Base-by-base conservation (phyloP, 169 alveolate species). In the Eimeria praecox region DNA sequence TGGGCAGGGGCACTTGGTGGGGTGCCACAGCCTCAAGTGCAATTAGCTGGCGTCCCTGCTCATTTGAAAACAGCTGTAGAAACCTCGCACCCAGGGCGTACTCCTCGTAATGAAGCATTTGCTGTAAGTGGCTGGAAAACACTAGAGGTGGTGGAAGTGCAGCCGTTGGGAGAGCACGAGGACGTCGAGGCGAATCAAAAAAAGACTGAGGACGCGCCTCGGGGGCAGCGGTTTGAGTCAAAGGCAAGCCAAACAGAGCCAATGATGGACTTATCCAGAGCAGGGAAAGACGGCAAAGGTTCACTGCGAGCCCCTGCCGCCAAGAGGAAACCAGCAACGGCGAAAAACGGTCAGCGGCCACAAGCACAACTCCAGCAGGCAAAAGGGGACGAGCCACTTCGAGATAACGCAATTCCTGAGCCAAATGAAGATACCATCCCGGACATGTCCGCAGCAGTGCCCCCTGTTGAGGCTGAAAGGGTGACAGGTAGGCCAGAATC, bases 321-420 rank as follows among this genome's bases (percentile, higher is more conserved):
- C 52, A 62, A 87, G 94, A 62, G 71, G 82, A 87, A 87, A 64
- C 40, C 94, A 87, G 62, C 94, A 87, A 77, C 49, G 40, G 83
- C 42, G 42, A 87, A 62, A 33, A 87, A 87, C 85, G 82, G 44
- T 18, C 44, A 35, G 33, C 56, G 59, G 8, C 42, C 52, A 35
- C 78, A 35, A 24, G 52, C 69, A 38, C 54, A 4, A 22, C 54
- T n/a, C 54, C 49, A 85, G 27, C 54, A 49, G 38, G 54, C 92
- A 35, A 77, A 40, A 52, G 54, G 73, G 38, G 77, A 59, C 35
- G 92, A 85, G 24, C 56, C 71, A 12, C 30, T 35, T 59, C 30
- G 54, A 22, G 71, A 40, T 30, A 59, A 85, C 59, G 56, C 77
- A 22, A 38, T 6, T 16, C 75, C 35, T 54, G 77, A 52, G 24